Base-by-base conservation (phyloP, 441 rosid species). In the Lagerstroemia fauriei region DNA sequence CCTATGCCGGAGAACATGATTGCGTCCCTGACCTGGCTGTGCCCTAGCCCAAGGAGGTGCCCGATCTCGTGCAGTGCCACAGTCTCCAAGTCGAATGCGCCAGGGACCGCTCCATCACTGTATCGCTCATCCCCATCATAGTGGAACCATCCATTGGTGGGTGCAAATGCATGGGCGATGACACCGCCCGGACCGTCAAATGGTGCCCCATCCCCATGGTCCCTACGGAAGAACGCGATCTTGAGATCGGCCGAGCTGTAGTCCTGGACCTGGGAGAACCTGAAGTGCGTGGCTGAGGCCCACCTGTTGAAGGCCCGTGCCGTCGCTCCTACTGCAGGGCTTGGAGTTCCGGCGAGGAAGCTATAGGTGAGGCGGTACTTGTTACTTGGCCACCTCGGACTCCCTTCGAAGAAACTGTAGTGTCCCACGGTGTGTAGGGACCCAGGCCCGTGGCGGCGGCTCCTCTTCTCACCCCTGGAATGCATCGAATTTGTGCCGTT, bases 111-210 rank as follows among this genome's bases (percentile, higher is more conserved):
- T 34, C 73, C 73, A 7, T 14, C 73, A 9, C 11, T 14, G 73
- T 27, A 69, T 18, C 24, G 25, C 50, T 87, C 87, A 0, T 83
- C 88, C 0, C 75, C 85, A 53, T 89, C 88, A 24, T 78, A 87
- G 44, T 87, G 88, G 9, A 80, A 31, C 18, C 17, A 24, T 4
- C 91, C 89, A 16, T 7, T 24, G 8, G 68, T 34, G 4, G 88
- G 91, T 1, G 79, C 63, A 24, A 59, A 25, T 2, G 88, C 81
- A 61, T 88, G 88, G 56, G 88, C 90, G 25, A 70, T 1, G 27
- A n/a, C 9, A 0, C 76, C 47, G 0, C 77, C 38, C 9, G 47
- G 79, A 20, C 86, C 86, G 18, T 83, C 83, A 7, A 87, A 87
- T 0, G 82, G 74, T 0, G 0, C 0, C 0, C 59, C 74, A 4